These are phyloP conservation scores for Leishmania tarentolae DNA, from an alignment of 208 protist species.

Conservation along the genomic window DNA sequence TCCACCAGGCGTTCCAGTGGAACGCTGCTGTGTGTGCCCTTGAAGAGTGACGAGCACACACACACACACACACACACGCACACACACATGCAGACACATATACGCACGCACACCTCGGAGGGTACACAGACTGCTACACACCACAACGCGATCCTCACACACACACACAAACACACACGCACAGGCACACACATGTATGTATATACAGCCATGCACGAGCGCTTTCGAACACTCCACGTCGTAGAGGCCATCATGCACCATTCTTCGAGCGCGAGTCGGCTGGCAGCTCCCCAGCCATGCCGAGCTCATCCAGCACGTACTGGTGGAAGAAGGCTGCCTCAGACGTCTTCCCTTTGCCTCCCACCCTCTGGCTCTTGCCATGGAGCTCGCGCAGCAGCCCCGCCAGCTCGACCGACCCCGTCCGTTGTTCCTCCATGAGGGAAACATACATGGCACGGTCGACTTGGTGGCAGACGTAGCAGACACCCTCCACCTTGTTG, in stretches of 20 bases:
- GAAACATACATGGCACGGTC: constrained; percentile 67
- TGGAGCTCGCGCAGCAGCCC: constrained; percentile 3
- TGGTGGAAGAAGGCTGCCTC: constrained; percentile 72
- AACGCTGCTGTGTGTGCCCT: background rate
- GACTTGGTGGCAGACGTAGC: constrained; percentile 77
- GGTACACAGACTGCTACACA: background rate
- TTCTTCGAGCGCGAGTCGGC: constrained; percentile 60
- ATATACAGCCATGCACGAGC: background rate
- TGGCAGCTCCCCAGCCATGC: constrained; percentile 61
- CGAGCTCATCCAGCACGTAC: constrained; percentile 85
- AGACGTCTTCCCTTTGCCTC: constrained; percentile 1
- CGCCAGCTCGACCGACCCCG: constrained; percentile 18
- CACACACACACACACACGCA: too few relatives aligned
- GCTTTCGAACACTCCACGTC: background rate
- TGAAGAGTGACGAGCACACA: background rate
- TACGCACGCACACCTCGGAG: too few relatives aligned
- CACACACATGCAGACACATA: too few relatives aligned
- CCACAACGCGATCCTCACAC: background rate
- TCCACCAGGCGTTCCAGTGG: background rate
- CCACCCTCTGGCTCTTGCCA: background rate
- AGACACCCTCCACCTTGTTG: constrained; percentile 84
- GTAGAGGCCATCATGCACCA: constrained; percentile 28
- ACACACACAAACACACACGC: constrained; percentile 1
- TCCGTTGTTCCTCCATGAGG: constrained; percentile 56
- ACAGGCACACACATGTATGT: too few relatives aligned